Conservation (phyloP, 1,284 basidiomycete species). For the Moniliella sp. region DNA sequence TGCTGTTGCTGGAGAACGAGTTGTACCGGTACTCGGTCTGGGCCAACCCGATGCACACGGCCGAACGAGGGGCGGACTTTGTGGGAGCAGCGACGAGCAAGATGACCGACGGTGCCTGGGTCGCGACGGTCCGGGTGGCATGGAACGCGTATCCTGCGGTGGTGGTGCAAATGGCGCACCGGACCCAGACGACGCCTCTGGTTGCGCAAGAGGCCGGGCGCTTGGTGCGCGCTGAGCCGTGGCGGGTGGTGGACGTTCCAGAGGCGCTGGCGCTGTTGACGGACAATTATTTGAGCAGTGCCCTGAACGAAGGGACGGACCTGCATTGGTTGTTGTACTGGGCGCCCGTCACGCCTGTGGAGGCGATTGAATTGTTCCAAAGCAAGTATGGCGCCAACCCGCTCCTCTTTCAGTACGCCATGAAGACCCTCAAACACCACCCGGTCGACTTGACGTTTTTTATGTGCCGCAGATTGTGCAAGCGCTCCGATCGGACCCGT, state of each 20-base stretch:
- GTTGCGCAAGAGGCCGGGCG: conserved; percentile 51
- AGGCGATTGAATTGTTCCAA: conserved; percentile 23
- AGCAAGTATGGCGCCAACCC: conserved; percentile 45
- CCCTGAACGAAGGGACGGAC: conserved; percentile 11
- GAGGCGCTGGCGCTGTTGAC: conserved; percentile 62
- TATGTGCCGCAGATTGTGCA: conserved; percentile 99
- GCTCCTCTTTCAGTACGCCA: conserved; percentile 76
- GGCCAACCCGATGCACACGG: conserved; percentile 64
- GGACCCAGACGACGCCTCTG: conserved; percentile 51
- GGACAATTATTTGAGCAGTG: conserved; percentile 61
- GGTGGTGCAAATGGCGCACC: conserved; percentile 59
- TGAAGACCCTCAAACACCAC: conserved; percentile 80
- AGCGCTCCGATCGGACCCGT: conserved; percentile 62
- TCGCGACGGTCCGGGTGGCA: conserved; percentile 45
- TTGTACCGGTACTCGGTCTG: conserved; percentile 66
- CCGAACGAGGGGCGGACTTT: conserved; percentile 42
- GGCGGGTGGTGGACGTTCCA: conserved; percentile 50
- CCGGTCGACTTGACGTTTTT: conserved; percentile 90
- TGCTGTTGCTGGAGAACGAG: conserved; percentile 71
- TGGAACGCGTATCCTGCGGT: conserved; percentile 74
- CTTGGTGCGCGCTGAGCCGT: conserved; percentile 53
- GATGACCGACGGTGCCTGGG: conserved; percentile 47
- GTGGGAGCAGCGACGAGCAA: conserved; percentile 34
- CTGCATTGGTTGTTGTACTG: conserved; percentile 60
- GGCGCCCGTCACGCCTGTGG: conserved; percentile 63